phyloP scores from a whole-genome alignment of 305 asterid species.

The Rubia peregrina region DNA sequence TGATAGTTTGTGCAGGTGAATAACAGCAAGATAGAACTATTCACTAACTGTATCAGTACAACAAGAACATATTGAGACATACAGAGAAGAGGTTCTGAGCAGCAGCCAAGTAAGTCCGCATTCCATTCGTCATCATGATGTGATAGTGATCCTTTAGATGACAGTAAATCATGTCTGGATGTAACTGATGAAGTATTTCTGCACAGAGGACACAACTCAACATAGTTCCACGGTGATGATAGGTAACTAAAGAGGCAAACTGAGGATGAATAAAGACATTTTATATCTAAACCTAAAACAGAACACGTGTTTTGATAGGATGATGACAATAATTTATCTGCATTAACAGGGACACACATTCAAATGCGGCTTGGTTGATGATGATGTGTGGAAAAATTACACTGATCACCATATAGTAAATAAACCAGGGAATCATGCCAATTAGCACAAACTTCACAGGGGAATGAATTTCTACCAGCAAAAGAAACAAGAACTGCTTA shows the following conservation, averaged over 20 bases:
- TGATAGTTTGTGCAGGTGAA: neutral
- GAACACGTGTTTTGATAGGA: neutral
- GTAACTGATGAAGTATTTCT: constrained; percentile 66
- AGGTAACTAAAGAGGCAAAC: neutral
- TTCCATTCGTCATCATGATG: constrained; percentile 52
- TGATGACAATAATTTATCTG: neutral
- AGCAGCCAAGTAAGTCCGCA: constrained; percentile 79
- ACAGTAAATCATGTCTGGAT: constrained; percentile 47
- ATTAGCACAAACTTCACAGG: neutral
- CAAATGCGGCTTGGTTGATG: neutral
- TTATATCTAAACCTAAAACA: neutral
- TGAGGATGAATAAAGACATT: neutral
- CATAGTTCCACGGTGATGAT: neutral
- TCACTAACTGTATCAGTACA: neutral
- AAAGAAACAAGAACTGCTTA: neutral
- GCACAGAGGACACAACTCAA: constrained; percentile 16
- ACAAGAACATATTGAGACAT: constrained; percentile 22
- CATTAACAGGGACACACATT: neutral
- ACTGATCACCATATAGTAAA: neutral
- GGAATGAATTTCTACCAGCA: constrained; percentile 8
- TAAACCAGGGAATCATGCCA: neutral
- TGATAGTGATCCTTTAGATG: constrained; percentile 40
- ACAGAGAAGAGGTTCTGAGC: constrained; percentile 87
- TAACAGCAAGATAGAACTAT: neutral
- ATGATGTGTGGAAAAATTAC: neutral